Evolutionary conservation across 1,139 yeast genomes (phyloP).

Genomic region (Magnusiomyces tetraspermus): DNA sequence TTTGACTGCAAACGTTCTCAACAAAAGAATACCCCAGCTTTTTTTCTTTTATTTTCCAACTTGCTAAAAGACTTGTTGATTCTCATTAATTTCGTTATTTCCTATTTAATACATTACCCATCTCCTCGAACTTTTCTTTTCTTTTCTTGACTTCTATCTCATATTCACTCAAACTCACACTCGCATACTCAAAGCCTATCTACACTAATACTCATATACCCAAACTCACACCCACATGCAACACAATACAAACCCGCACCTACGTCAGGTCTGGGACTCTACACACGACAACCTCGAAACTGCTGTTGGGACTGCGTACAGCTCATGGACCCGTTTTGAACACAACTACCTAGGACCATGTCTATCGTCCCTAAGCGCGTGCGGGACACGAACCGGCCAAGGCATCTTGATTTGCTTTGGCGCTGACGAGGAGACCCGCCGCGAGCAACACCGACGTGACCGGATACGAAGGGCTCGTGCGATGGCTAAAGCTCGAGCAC

Average conservation of each 20-base stretch:
- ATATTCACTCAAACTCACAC: too few relatives aligned
- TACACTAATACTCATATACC: not conserved
- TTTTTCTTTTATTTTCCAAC: too few relatives aligned
- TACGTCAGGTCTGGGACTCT: slow-evolving; percentile 23
- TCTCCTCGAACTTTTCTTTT: too few relatives aligned
- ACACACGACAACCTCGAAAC: slow-evolving; percentile 27
- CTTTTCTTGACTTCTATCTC: too few relatives aligned
- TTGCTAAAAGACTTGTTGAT: too few relatives aligned
- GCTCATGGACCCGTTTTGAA: slow-evolving; percentile 20
- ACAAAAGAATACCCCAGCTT: too few relatives aligned
- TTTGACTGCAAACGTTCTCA: too few relatives aligned
- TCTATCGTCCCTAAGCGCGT: slow-evolving; percentile 7
- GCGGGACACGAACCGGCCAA: not conserved
- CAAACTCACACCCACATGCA: not conserved
- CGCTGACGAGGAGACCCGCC: not conserved
- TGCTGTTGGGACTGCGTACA: slow-evolving; percentile 25
- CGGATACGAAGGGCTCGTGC: not conserved
- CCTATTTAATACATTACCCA: too few relatives aligned
- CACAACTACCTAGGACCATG: slow-evolving; percentile 19
- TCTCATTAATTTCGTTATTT: too few relatives aligned
- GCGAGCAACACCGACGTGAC: not conserved
- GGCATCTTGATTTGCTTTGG: not conserved
- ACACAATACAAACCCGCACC: not conserved
- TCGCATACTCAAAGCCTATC: too few relatives aligned
- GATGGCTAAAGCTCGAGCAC: not conserved